Percentiles rank a stretch among this genome's conserved stretches.
These are phyloP conservation scores for Hypoxylon sp. DNA, from an alignment of 2,329 filamentous ascomycete genomes.

Conservation along the genomic window DNA sequence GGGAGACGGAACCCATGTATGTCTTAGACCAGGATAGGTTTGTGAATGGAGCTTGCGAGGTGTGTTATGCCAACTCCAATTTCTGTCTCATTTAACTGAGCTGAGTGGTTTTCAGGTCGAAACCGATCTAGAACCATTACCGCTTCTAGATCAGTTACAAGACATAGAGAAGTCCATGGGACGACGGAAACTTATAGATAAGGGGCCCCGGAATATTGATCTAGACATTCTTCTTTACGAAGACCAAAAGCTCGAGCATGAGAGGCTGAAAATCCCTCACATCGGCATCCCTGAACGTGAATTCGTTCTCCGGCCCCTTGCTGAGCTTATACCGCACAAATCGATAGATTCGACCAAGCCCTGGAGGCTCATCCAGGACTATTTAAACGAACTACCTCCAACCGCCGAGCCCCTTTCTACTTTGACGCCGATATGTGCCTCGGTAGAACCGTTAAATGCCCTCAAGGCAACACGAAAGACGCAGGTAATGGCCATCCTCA, in stretches of 20 bases:
- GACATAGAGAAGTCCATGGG: slow-evolving; percentile 83
- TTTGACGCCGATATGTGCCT: slow-evolving; percentile 62
- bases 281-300: slow-evolving; percentile 86
- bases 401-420: slow-evolving; percentile 63
- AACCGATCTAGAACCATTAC: slow-evolving; percentile 77
- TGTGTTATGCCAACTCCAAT: slow-evolving; percentile 59
- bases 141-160: slow-evolving; percentile 82
- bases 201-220: slow-evolving; percentile 94
- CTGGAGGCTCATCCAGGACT: slow-evolving; percentile 68
- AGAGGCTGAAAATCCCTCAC: slow-evolving; percentile 86
- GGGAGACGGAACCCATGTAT: slow-evolving; percentile 98
- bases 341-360: slow-evolving; percentile 62
- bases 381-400: slow-evolving; percentile 65
- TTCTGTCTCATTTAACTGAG: slow-evolving; percentile 1
- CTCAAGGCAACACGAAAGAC: slow-evolving; percentile 69
- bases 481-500: slow-evolving; percentile 91
- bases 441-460: slow-evolving; percentile 65
- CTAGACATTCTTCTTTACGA: slow-evolving; percentile 90
- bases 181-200: slow-evolving; percentile 85
- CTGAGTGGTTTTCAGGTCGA: slow-evolving; percentile 68
- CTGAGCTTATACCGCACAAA: slow-evolving; percentile 71
- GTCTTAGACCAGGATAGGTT: slow-evolving; percentile 88
- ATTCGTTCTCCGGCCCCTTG: slow-evolving; percentile 89
- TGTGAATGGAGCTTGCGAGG: slow-evolving; percentile 92
- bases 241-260: slow-evolving; percentile 68